Evolutionary conservation across 305 asterid species (phyloP).

Genomic region (Lippia alba): DNA sequence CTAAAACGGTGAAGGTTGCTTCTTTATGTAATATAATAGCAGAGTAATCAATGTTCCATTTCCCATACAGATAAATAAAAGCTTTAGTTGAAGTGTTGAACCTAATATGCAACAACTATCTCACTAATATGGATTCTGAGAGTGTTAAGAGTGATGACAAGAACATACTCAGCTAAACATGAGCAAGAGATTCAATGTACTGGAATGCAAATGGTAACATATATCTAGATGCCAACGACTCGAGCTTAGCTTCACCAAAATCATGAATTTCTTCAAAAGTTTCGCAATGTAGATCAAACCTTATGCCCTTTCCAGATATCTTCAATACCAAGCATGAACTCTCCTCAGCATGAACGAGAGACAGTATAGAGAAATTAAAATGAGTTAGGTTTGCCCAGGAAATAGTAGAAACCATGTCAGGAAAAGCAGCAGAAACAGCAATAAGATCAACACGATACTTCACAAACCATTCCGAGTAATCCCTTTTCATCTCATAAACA

Average conservation of each 20-base stretch:
- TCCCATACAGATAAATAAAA: too few species aligned
- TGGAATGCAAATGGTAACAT: background rate
- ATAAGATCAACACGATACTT: slow-evolving; percentile 40
- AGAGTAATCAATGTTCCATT: too few species aligned
- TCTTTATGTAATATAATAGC: too few species aligned
- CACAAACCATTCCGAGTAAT: slow-evolving; percentile 29
- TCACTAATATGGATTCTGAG: too few species aligned
- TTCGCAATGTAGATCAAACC: background rate
- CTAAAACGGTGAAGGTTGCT: too few species aligned
- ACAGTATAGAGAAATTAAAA: background rate
- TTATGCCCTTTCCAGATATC: background rate
- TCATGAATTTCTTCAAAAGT: slow-evolving; percentile 2
- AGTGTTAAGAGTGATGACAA: too few species aligned
- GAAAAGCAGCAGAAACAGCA: slow-evolving; percentile 24
- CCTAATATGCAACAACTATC: too few species aligned
- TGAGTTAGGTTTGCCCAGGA: background rate
- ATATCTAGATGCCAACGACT: background rate
- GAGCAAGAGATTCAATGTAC: background rate
- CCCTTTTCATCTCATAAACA: slow-evolving; percentile 28
- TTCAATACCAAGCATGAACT: background rate
- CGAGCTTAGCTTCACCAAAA: background rate
- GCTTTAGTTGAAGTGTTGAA: too few species aligned
- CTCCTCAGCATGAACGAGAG: slow-evolving; percentile 32
- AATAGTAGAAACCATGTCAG: slow-evolving; percentile 20
- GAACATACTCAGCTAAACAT: background rate